These are phyloP conservation scores for Globisporangium acanthophoron DNA, from an alignment of 352 stramenopile species.

Conservation along the genomic window DNA sequence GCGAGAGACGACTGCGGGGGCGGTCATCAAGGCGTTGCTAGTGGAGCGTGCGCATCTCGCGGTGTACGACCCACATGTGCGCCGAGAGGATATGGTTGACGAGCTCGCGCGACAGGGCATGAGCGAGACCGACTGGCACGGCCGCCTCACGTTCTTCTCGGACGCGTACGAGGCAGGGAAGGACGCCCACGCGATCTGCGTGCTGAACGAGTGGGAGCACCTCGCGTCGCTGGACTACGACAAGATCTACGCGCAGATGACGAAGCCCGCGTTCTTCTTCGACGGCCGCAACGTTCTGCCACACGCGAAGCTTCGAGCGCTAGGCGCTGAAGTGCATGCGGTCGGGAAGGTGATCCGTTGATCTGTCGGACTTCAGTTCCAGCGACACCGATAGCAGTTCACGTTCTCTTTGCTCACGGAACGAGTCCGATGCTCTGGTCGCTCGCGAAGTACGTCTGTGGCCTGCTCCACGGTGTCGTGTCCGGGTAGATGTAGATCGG, in stretches of 20 bases:
- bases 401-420: background rate
- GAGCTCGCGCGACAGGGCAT: slow-evolving; percentile 88
- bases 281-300: slow-evolving; percentile 98
- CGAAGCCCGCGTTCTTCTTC: slow-evolving; percentile 99
- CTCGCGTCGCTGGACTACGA: slow-evolving; percentile 98
- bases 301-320: slow-evolving; percentile 88
- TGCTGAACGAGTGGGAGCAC: slow-evolving; percentile 64
- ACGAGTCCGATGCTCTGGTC: slow-evolving; percentile 34
- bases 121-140: slow-evolving; percentile 54
- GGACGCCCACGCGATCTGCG: slow-evolving; percentile 87
- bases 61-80: slow-evolving; percentile 98
- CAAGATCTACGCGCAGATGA: slow-evolving; percentile 94
- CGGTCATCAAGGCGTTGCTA: slow-evolving; percentile 96
- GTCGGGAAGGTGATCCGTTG: slow-evolving; percentile 66
- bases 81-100: slow-evolving; percentile 92
- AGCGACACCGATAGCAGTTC: background rate
- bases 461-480: slow-evolving; percentile 48
- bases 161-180: slow-evolving; percentile 92
- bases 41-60: slow-evolving; percentile 94
- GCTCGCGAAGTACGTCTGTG: slow-evolving; percentile 47
- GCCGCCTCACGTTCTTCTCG: slow-evolving; percentile 25
- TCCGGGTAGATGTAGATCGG: slow-evolving; percentile 78
- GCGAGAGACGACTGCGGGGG: slow-evolving; percentile 96
- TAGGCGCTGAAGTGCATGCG: slow-evolving; percentile 98
- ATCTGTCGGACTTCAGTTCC: background rate